A percentile compares a stretch with the other conserved stretches of the same genome.
These are phyloP conservation scores for Backusella westeae DNA, from an alignment of 192 early-diverging fungal genomes.

Conservation along the genomic window DNA sequence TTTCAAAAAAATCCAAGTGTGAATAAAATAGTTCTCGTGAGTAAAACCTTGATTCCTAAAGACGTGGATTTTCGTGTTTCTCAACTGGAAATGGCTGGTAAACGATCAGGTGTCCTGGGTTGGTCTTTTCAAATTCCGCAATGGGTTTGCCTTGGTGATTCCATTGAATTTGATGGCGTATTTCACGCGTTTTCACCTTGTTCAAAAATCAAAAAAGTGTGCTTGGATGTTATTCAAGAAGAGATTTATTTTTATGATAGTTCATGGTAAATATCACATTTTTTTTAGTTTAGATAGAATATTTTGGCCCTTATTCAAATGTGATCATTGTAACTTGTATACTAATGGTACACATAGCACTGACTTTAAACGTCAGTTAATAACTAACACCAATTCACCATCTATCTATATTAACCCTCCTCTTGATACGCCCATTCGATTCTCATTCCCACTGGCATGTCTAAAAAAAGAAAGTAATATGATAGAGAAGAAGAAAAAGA, in stretches of 20 bases:
- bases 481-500: neutral
- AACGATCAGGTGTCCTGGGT: conserved; percentile 14
- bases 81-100: conserved; percentile 16
- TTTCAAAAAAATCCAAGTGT: conserved; percentile 18
- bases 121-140: conserved; percentile 33
- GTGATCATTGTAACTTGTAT: neutral
- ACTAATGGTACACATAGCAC: neutral
- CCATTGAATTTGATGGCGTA: conserved; percentile 25
- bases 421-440: conserved; percentile 17
- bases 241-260: conserved; percentile 29
- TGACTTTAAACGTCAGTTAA: conserved; percentile 18
- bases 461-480: neutral
- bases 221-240: conserved; percentile 35
- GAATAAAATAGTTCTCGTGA: neutral
- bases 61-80: conserved; percentile 30
- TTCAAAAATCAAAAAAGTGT: conserved; percentile 13
- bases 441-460: conserved; percentile 26
- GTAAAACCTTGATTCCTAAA: conserved; percentile 33
- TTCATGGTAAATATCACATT: neutral
- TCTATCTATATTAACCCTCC: conserved; percentile 30
- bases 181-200: neutral
- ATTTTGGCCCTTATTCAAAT: neutral
- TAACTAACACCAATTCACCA: conserved; percentile 8
- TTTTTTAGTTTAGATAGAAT: neutral
- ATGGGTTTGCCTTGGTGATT: conserved; percentile 22